Conservation (phyloP, 2,329 filamentous ascomycete genomes). For the Xenosphaeropsis pyriputrescens region DNA sequence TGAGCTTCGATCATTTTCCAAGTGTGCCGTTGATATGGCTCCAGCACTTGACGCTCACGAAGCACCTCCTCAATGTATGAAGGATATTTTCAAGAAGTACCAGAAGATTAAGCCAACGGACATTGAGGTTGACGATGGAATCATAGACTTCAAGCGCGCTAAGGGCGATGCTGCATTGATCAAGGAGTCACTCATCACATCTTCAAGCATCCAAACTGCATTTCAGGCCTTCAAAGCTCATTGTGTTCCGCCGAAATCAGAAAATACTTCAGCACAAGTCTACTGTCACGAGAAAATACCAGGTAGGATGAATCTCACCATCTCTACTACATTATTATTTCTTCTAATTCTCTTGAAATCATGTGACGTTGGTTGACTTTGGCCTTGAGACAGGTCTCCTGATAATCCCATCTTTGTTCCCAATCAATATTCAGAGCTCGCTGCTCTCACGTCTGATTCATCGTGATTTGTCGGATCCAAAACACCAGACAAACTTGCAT, state of each 20-base stretch:
- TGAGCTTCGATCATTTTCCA: too few species aligned
- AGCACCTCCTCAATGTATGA: constrained; percentile 57
- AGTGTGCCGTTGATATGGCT: too few species aligned
- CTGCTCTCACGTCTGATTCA: constrained; percentile 66
- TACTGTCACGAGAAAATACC: constrained; percentile 53
- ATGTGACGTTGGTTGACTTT: constrained; percentile 7
- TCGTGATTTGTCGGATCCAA: constrained; percentile 55
- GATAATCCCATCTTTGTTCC: constrained; percentile 62
- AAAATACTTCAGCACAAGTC: constrained; percentile 26
- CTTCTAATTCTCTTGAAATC: neutral
- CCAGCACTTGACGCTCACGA: constrained; percentile 55
- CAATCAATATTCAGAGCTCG: constrained; percentile 48
- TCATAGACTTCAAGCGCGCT: constrained; percentile 33
- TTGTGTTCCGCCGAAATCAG: too few species aligned
- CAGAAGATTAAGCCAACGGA: constrained; percentile 40
- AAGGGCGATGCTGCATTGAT: neutral
- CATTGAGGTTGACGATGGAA: constrained; percentile 35
- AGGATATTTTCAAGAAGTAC: constrained; percentile 60
- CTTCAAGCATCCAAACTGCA: too few species aligned
- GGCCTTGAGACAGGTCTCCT: constrained; percentile 47
- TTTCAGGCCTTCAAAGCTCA: constrained; percentile 1
- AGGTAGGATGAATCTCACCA: constrained; percentile 31
- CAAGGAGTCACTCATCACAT: too few species aligned
- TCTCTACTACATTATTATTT: neutral
- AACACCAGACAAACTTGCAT: constrained; percentile 82